Evolutionary conservation across 2,329 filamentous ascomycete genomes (phyloP).

Genomic region (Emergomyces pasteurianus): DNA sequence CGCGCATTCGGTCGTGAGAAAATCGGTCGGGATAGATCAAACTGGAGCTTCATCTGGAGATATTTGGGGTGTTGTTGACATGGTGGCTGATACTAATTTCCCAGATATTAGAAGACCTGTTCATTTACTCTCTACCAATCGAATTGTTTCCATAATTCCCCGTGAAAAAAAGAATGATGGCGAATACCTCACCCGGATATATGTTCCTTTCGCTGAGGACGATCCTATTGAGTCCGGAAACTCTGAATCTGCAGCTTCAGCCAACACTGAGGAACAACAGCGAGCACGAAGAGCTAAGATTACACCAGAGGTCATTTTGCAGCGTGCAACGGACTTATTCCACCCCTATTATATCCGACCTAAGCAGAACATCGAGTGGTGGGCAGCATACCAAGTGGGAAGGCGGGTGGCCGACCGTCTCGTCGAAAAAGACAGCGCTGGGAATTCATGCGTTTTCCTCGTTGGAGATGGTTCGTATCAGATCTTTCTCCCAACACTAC

Average conservation of each 20-base stretch:
- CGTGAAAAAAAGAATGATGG: slow-evolving; percentile 49
- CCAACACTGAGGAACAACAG: slow-evolving; percentile 47
- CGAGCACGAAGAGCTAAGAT: slow-evolving; percentile 53
- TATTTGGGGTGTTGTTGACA: slow-evolving; percentile 67
- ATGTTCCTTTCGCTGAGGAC: slow-evolving; percentile 34
- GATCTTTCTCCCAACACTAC: neutral
- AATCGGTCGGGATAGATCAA: slow-evolving; percentile 40
- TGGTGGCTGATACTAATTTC: slow-evolving; percentile 60
- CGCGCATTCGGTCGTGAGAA: slow-evolving; percentile 53
- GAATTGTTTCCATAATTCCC: slow-evolving; percentile 71
- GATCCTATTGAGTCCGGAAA: neutral
- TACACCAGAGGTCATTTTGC: slow-evolving; percentile 51
- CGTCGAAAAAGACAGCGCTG: slow-evolving; percentile 50
- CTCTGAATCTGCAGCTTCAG: neutral
- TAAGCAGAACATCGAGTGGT: slow-evolving; percentile 55
- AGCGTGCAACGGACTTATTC: slow-evolving; percentile 52
- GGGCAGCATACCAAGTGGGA: slow-evolving; percentile 64
- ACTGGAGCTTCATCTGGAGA: slow-evolving; percentile 58
- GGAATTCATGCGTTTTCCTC: slow-evolving; percentile 59
- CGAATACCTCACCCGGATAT: slow-evolving; percentile 59
- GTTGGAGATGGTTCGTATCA: slow-evolving; percentile 46
- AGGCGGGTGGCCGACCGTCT: slow-evolving; percentile 45
- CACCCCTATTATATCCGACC: slow-evolving; percentile 56
- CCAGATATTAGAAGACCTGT: slow-evolving; percentile 72
- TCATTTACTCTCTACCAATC: slow-evolving; percentile 61